Conservation (phyloP, 805 yeast species). For the Suhomyces vadensis region DNA sequence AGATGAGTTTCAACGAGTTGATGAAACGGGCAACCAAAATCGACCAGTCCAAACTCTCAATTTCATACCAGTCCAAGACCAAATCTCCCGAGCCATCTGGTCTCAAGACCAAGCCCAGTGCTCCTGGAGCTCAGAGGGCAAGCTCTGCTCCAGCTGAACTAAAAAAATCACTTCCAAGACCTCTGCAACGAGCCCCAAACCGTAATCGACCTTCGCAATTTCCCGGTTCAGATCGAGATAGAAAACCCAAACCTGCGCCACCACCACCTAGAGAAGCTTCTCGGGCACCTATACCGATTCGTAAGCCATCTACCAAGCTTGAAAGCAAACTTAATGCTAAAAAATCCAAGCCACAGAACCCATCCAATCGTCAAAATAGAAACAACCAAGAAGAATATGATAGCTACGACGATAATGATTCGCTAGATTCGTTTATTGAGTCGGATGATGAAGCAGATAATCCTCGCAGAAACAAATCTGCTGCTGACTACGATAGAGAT, state of each 20-base stretch:
- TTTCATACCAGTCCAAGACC: conserved; percentile 41
- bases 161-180: background rate
- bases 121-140: background rate
- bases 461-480: conserved; percentile 18
- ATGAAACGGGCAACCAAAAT: conserved; percentile 68
- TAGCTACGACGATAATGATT: conserved; percentile 33
- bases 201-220: background rate
- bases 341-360: conserved; percentile 20
- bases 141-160: conserved; percentile 3
- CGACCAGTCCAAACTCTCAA: conserved; percentile 46
- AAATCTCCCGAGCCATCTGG: conserved; percentile 22
- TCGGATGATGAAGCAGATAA: conserved; percentile 33
- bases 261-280: background rate
- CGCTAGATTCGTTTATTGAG: conserved; percentile 58
- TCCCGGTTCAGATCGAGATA: background rate
- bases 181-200: background rate
- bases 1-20: conserved; percentile 63
- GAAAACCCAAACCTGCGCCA: background rate
- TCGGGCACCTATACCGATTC: conserved; percentile 42
- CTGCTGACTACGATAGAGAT: conserved; percentile 67
- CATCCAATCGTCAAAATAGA: background rate
- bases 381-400: conserved; percentile 14
- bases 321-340: conserved; percentile 42
- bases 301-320: conserved; percentile 60
- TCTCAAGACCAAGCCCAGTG: background rate